A percentile compares a stretch with the other conserved stretches of the same genome.
phyloP scores from a whole-genome alignment of 768 basidiomycete species.

The Tremella fuciformis region DNA sequence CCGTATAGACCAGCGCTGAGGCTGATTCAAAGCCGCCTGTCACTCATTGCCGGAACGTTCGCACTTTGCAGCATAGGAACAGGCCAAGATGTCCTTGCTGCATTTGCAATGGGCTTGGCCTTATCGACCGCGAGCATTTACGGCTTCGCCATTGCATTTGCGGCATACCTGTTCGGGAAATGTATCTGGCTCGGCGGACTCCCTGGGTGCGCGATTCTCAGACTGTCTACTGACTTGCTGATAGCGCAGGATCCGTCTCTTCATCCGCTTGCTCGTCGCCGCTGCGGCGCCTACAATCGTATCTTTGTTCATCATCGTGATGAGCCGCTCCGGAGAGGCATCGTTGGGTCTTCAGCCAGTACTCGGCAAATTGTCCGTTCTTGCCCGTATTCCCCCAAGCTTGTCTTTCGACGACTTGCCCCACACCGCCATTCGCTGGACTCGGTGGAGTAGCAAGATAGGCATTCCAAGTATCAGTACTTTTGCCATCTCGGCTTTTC shows the following conservation, averaged over 20 bases:
- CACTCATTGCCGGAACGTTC: too few species aligned
- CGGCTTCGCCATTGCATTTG: constrained; percentile 69
- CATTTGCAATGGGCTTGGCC: constrained; percentile 75
- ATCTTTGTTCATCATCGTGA: too few species aligned
- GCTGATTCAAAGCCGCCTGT: too few species aligned
- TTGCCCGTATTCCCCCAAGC: neutral
- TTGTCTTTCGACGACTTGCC: neutral
- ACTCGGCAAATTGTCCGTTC: too few species aligned
- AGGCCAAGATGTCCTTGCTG: constrained; percentile 70
- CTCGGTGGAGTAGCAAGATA: neutral
- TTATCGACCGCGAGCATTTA: constrained; percentile 72
- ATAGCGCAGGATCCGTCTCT: too few species aligned
- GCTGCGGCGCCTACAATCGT: too few species aligned
- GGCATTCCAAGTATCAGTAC: constrained; percentile 39
- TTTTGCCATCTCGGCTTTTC: constrained; percentile 66
- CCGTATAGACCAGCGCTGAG: too few species aligned
- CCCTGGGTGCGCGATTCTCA: constrained; percentile 64
- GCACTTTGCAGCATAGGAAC: constrained; percentile 64
- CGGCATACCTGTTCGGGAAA: constrained; percentile 78
- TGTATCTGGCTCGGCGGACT: constrained; percentile 74
- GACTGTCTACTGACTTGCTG: too few species aligned
- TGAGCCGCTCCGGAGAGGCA: too few species aligned
- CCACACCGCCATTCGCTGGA: too few species aligned
- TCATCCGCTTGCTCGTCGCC: too few species aligned
- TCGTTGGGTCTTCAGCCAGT: too few species aligned